Percentiles rank a stretch among this genome's conserved stretches.
These are phyloP conservation scores for Shiraia sp. DNA, from an alignment of 2,329 filamentous ascomycete genomes.

Conservation along the genomic window DNA sequence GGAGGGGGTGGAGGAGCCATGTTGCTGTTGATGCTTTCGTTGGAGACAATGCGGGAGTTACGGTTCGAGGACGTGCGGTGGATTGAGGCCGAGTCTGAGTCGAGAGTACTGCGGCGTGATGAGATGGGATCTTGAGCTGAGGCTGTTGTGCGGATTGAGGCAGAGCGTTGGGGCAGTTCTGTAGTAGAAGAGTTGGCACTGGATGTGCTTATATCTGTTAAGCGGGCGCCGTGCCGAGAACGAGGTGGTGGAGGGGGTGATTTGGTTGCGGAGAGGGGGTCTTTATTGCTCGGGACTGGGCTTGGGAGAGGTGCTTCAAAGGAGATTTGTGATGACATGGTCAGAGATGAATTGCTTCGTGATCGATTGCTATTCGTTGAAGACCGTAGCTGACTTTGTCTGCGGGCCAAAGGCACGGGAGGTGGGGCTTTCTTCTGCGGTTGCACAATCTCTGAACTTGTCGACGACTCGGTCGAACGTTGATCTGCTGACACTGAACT, in stretches of 20 bases:
- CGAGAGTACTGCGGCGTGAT: constrained; percentile 30
- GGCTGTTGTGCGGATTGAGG: constrained; percentile 20
- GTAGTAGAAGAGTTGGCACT: constrained; percentile 36
- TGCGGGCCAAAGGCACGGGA: constrained; percentile 39
- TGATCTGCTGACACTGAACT: constrained; percentile 15
- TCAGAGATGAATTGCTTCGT: constrained; percentile 42
- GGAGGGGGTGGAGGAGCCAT: constrained; percentile 39
- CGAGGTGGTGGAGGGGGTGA: constrained; percentile 40
- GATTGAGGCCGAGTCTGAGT: constrained; percentile 27
- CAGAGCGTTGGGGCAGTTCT: constrained; percentile 28
- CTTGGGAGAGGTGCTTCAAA: constrained; percentile 26
- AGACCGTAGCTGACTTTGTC: constrained; percentile 42
- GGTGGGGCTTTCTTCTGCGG: constrained; percentile 39
- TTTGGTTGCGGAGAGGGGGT: constrained; percentile 23
- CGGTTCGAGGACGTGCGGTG: constrained; percentile 34
- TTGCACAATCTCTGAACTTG: constrained; percentile 22
- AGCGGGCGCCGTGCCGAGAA: constrained; percentile 35
- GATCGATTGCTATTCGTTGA: constrained; percentile 31
- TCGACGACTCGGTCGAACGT: constrained; percentile 17
- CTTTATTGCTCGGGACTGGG: constrained; percentile 16
- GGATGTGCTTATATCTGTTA: constrained; percentile 25
- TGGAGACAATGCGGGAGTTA: constrained; percentile 29
- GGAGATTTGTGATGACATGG: constrained; percentile 42
- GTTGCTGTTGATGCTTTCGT: constrained; percentile 22
- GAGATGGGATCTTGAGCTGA: constrained; percentile 24